Conservation (phyloP, 805 yeast genomes). For the Kuraishia floccosa region DNA sequence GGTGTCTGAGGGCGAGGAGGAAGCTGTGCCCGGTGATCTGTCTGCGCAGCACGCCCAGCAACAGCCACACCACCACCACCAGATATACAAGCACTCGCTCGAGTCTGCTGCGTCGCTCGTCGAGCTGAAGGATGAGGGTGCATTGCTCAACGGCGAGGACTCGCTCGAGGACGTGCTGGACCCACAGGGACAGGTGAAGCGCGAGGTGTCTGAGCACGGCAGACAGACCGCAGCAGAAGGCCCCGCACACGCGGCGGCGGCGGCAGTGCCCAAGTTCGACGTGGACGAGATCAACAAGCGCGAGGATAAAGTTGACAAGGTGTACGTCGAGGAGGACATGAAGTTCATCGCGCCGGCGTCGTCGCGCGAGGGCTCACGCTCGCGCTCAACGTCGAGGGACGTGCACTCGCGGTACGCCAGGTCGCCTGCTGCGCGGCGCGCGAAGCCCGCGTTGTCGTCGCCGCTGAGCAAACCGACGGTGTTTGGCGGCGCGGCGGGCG, state of each 20-base stretch:
- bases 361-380: conserved; percentile 3
- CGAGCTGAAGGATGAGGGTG: conserved; percentile 32
- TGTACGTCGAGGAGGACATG: conserved; percentile 17
- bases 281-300: conserved; percentile 4
- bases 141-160: conserved; percentile 46
- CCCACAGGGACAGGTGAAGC: conserved; percentile 37
- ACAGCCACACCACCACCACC: too few relatives aligned
- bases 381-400: neutral
- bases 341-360: conserved; percentile 24
- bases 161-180: conserved; percentile 43
- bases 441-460: neutral
- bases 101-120: conserved; percentile 16
- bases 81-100: too few relatives aligned
- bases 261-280: conserved; percentile 3
- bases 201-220: neutral
- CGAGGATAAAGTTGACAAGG: conserved; percentile 4
- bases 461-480: neutral
- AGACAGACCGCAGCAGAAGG: neutral
- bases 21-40: neutral
- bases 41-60: conserved; percentile 23
- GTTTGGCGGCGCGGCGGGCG: conserved; percentile 4
- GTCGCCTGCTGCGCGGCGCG: neutral
- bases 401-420: neutral
- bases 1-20: neutral
- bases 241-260: conserved; percentile 1